Evolutionary conservation across 495 filamentous ascomycete species (phyloP).

Genomic region (Tuber melanosporum): DNA sequence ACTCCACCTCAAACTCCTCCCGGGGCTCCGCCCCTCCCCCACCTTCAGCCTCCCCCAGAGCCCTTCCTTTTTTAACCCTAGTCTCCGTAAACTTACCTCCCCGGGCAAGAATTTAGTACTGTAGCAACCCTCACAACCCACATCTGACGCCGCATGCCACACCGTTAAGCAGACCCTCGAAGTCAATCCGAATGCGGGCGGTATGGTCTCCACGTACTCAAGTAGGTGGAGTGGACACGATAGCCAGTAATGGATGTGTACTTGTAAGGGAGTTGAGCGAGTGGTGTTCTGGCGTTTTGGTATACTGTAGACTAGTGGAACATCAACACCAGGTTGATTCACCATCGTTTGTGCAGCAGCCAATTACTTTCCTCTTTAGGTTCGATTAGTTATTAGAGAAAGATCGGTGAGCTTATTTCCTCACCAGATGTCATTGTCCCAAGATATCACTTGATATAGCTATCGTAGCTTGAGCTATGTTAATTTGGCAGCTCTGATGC

Average conservation of each 20-base stretch:
- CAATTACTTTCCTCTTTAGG: too few species aligned
- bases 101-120: conserved; percentile 5
- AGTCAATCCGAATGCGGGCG: conserved; percentile 3
- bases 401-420: too few species aligned
- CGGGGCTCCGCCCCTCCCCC: not conserved
- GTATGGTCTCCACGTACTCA: conserved; percentile 7
- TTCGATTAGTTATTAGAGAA: too few species aligned
- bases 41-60: not conserved
- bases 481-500: too few species aligned
- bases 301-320: too few species aligned
- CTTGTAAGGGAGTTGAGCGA: too few species aligned
- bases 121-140: not conserved
- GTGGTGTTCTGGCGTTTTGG: not conserved
- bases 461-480: too few species aligned
- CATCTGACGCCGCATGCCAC: conserved; percentile 16
- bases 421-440: too few species aligned
- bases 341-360: too few species aligned
- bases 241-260: not conserved
- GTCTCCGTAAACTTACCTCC: not conserved
- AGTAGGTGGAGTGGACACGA: conserved; percentile 9
- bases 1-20: conserved; percentile 11
- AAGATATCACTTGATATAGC: too few species aligned
- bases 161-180: conserved; percentile 2
- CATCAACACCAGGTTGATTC: too few species aligned
- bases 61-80: conserved; percentile 7